phyloP scores from a whole-genome alignment of 2,329 filamentous ascomycete genomes.

The Aureobasidium sp. region DNA sequence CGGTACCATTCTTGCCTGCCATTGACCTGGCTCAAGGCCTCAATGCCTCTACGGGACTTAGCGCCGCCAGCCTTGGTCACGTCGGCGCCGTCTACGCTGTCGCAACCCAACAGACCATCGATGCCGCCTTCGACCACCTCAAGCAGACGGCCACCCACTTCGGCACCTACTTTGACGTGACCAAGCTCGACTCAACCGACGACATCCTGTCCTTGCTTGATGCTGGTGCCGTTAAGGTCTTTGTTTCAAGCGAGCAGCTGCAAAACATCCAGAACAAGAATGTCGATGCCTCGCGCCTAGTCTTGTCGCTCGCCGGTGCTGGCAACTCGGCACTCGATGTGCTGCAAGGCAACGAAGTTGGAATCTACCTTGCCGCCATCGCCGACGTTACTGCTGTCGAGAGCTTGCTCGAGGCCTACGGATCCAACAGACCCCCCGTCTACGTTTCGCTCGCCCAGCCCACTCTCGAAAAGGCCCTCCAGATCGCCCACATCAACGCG shows the following conservation, averaged over 20 bases:
- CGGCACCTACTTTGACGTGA: conserved; percentile 69
- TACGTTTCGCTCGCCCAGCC: conserved; percentile 44
- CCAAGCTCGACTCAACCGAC: conserved; percentile 58
- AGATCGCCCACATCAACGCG: conserved; percentile 38
- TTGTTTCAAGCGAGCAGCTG: conserved; percentile 67
- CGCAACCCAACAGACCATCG: conserved; percentile 39
- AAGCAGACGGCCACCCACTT: conserved; percentile 50
- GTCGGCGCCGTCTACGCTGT: conserved; percentile 52
- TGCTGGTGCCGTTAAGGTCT: conserved; percentile 75
- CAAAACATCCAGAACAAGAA: conserved; percentile 47
- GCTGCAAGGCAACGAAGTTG: conserved; percentile 36
- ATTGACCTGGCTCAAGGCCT: conserved; percentile 42
- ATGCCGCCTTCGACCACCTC: conserved; percentile 46
- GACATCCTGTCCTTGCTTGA: conserved; percentile 78
- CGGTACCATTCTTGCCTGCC: conserved; percentile 41
- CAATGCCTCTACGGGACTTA: conserved; percentile 43
- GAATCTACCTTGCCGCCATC: conserved; percentile 37
- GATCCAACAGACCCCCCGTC: conserved; percentile 42
- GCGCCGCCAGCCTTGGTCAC: conserved; percentile 47
- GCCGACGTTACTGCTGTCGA: conserved; percentile 36
- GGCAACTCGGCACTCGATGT: conserved; percentile 36
- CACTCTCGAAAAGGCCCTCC: conserved; percentile 34
- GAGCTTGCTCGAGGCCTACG: conserved; percentile 45
- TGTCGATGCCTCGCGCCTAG: conserved; percentile 50
- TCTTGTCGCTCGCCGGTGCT: conserved; percentile 45